Evolutionary conservation across 2,329 filamentous ascomycete genomes (phyloP).

Genomic region (Talaromyces sp.): DNA sequence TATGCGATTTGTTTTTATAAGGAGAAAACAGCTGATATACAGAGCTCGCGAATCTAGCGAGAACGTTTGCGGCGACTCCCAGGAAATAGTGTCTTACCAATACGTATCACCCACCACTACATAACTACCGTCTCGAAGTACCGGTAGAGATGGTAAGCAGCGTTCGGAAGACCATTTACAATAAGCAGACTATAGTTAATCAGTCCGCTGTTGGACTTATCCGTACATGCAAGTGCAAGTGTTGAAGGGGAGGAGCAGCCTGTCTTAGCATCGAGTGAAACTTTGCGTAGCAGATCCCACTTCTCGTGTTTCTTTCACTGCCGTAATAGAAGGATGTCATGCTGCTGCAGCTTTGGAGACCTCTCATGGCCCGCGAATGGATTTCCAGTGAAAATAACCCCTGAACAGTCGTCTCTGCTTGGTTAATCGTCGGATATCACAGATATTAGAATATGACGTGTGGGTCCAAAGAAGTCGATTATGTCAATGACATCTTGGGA

Average conservation of each 20-base stretch:
- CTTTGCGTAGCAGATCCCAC: not conserved
- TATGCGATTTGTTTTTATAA: conserved; percentile 36
- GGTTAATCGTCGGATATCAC: too few relatives aligned
- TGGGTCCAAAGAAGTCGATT: not conserved
- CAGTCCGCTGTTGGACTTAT: conserved; percentile 34
- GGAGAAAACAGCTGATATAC: conserved; percentile 47
- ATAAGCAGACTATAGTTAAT: conserved; percentile 56
- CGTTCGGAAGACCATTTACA: conserved; percentile 49
- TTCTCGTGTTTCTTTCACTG: conserved; percentile 4
- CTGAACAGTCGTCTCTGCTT: not conserved
- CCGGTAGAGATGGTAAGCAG: conserved; percentile 27
- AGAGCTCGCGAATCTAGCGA: conserved; percentile 22
- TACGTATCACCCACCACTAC: too few relatives aligned
- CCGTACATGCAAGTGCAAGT: not conserved
- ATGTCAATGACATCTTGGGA: not conserved
- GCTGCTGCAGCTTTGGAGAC: not conserved
- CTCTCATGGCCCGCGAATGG: not conserved
- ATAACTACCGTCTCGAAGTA: conserved; percentile 47
- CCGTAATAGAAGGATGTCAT: not conserved
- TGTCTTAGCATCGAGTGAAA: not conserved
- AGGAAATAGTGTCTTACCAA: not conserved
- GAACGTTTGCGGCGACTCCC: conserved; percentile 37
- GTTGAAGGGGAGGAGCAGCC: conserved; percentile 27
- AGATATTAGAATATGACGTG: not conserved
- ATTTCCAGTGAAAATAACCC: not conserved